These are phyloP conservation scores for Copromyces sp. DNA, from an alignment of 495 filamentous ascomycete species.

Conservation along the genomic window DNA sequence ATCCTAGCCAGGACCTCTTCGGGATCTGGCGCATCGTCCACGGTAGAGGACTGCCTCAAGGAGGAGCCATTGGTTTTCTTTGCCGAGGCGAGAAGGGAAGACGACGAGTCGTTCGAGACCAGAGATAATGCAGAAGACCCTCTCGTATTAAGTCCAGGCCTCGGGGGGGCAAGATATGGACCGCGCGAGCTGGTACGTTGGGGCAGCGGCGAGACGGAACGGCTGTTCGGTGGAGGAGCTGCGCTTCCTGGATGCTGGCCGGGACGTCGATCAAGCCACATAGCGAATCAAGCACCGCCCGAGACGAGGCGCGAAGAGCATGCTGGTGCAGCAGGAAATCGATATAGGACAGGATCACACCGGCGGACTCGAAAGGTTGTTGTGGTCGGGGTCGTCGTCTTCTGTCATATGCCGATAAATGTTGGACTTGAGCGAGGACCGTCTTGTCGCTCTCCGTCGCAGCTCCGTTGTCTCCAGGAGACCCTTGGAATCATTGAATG, in stretches of 20 bases:
- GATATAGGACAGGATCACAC: neutral
- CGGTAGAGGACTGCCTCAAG: conserved; percentile 46
- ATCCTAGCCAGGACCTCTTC: conserved; percentile 62
- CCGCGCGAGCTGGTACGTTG: conserved; percentile 49
- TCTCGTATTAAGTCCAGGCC: conserved; percentile 52
- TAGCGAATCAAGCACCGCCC: conserved; percentile 25
- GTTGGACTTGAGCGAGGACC: neutral
- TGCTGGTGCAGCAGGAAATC: neutral
- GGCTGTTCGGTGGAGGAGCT: conserved; percentile 40
- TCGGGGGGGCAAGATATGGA: conserved; percentile 41
- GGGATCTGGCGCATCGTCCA: conserved; percentile 55
- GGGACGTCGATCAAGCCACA: conserved; percentile 86
- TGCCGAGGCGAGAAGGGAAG: conserved; percentile 54
- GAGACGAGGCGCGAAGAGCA: neutral
- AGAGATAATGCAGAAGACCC: conserved; percentile 52
- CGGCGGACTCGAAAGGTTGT: neutral
- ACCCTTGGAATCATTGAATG: neutral
- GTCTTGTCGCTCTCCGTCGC: neutral
- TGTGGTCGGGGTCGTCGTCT: neutral
- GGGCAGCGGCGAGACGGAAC: conserved; percentile 57
- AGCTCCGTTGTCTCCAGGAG: neutral
- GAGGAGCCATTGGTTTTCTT: conserved; percentile 55
- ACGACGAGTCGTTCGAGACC: conserved; percentile 59
- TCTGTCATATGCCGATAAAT: neutral
- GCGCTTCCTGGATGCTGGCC: conserved; percentile 57